Base-by-base conservation (phyloP, 169 alveolate species). In the Plasmodium berghei region DNA sequence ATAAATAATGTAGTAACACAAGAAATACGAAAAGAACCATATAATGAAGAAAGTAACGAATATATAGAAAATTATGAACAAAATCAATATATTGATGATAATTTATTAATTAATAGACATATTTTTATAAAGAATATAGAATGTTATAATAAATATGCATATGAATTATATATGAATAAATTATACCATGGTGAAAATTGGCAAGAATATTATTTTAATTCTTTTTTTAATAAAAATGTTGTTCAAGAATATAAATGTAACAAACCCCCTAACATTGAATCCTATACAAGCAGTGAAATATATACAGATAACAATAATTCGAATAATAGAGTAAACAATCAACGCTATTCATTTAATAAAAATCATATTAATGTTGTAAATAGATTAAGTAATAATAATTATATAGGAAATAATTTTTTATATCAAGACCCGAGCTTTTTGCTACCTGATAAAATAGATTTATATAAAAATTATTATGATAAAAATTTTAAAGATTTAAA, bases 391-490 rank as follows among this genome's bases (percentile, higher is more conserved):
- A 9, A 52, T 22, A 85, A 85, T 70, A 70, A 59, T 54, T 85
- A 85, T 63, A 16, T 85, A 49, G 91, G 91, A 20, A 56, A 85
- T 14, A 70, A 59, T 40, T 85, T 70, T 54, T 9, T 16, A 58
- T 22, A 46, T 20, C 91, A 85, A 62, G 91, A 85, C 18, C 86
- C 86, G 0, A 85, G 71, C 34, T 85, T 85, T 85, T 28, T 85
- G 10, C 18, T 85, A 22, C 87, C 91, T 0, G 91, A 85, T 22
- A 54, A 85, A 20, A 26, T 85, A 0, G 91, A 85, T 55, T 26
- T 85, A 20, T 64, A 58, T 18, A 40, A 48, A 48, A 85, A 26
- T 14, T 85, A 85, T 54, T 85, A 85, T 48, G 87, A 71, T 69
- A 62, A 28, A 6, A 85, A 85, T 62, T 14, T n/a, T 71, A 70